Percentiles rank a stretch among this genome's conserved stretches.
Conservation (phyloP, 805 yeast genomes). For the Metschnikowia peoriensis region DNA sequence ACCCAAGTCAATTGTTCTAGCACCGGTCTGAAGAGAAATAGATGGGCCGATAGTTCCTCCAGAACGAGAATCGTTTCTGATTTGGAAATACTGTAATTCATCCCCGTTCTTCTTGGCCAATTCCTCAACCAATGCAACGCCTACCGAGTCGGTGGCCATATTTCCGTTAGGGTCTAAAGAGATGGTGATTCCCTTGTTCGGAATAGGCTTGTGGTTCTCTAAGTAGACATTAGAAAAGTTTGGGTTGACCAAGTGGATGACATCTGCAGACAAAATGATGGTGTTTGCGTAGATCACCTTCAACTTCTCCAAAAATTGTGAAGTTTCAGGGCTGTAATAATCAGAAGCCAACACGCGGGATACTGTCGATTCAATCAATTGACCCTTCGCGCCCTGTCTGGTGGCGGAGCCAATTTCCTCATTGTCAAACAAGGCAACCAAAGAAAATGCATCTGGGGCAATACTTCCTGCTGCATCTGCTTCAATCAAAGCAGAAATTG, state of each 20-base stretch:
- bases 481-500: constrained; percentile 56
- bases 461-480: constrained; percentile 25
- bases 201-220: constrained; percentile 76
- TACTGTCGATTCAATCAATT: constrained; percentile 63
- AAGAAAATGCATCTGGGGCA: constrained; percentile 42
- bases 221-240: constrained; percentile 66
- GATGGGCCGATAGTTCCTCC: constrained; percentile 90
- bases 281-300: constrained; percentile 65
- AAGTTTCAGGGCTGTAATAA: constrained; percentile 17
- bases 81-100: constrained; percentile 76
- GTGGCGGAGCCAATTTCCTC: constrained; percentile 84
- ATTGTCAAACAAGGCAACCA: constrained; percentile 70
- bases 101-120: constrained; percentile 66
- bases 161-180: constrained; percentile 77
- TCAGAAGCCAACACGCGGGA: constrained; percentile 48
- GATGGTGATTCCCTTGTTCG: constrained; percentile 72
- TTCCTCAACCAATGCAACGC: constrained; percentile 67
- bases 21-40: constrained; percentile 62
- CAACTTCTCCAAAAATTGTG: constrained; percentile 27
- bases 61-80: constrained; percentile 78
- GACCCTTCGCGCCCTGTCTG: constrained; percentile 82
- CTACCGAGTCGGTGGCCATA: constrained; percentile 79
- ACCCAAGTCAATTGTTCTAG: constrained; percentile 77
- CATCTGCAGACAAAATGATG: constrained; percentile 80
- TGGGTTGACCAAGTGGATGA: constrained; percentile 78